phyloP scores from a whole-genome alignment of 2,329 filamentous ascomycete species.

The Diaporthe ilicicola region DNA sequence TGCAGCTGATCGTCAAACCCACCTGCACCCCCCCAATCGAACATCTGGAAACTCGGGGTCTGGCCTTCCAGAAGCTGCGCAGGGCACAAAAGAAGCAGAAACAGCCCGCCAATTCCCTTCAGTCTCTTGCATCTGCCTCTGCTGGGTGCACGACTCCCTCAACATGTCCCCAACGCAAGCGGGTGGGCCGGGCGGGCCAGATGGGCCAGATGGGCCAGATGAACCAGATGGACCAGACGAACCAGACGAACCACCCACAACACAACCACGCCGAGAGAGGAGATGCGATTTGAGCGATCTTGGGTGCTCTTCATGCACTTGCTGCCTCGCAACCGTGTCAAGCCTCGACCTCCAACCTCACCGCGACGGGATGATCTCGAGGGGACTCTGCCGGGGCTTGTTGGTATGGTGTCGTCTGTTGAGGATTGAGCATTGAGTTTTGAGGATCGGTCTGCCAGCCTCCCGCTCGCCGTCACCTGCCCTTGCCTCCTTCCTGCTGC shows the following conservation, averaged over 20 bases:
- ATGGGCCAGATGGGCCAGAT: not conserved
- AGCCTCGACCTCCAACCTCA: not conserved
- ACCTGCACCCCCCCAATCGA: not conserved
- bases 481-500: not conserved
- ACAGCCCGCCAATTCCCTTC: not conserved
- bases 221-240: not conserved
- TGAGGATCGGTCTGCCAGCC: conserved; percentile 4
- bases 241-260: conserved; percentile 9
- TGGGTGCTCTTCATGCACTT: conserved; percentile 15
- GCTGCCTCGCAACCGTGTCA: conserved; percentile 22
- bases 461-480: conserved; percentile 1
- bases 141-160: not conserved
- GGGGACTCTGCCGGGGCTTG: not conserved
- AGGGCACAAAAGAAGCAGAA: conserved; percentile 2
- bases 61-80: conserved; percentile 13
- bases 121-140: not conserved
- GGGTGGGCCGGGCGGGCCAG: not conserved
- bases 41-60: conserved; percentile 9
- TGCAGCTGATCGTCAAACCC: conserved; percentile 20
- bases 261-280: not conserved
- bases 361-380: conserved; percentile 20
- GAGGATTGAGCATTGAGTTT: not conserved
- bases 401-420: conserved; percentile 1
- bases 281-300: conserved; percentile 23
- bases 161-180: not conserved